Conservation (phyloP, 805 yeast species). For the Saccharomyces eubayanus region DNA sequence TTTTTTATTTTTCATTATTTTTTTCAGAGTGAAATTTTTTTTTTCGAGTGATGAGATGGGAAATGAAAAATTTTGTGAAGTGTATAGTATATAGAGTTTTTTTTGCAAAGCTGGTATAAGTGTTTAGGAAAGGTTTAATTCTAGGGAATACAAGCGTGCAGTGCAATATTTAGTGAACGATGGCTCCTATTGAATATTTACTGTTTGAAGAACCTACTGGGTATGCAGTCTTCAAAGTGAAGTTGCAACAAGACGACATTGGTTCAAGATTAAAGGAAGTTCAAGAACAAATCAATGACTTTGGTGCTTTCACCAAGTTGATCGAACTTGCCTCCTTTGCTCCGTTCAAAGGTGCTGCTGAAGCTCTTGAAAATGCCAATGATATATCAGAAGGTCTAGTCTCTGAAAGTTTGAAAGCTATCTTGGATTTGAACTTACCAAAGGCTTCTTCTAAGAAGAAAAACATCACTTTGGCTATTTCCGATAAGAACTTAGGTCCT, state of each 20-base stretch:
- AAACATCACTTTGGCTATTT: constrained; percentile 72
- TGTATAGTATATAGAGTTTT: neutral
- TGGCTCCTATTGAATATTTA: constrained; percentile 80
- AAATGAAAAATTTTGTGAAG: neutral
- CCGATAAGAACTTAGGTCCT: constrained; percentile 93
- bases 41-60: constrained; percentile 6
- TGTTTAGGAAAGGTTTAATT: neutral
- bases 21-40: constrained; percentile 4
- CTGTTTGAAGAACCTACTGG: constrained; percentile 98
- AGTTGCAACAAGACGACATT: constrained; percentile 86
- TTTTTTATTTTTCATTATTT: neutral
- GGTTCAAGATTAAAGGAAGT: constrained; percentile 90
- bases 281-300: constrained; percentile 80
- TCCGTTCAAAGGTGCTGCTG: constrained; percentile 99
- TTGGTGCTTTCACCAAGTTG: constrained; percentile 81
- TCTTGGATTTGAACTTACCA: constrained; percentile 87
- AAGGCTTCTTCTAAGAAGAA: constrained; percentile 51
- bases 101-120: neutral
- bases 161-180: constrained; percentile 14
- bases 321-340: constrained; percentile 91
- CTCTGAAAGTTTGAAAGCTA: constrained; percentile 81
- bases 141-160: constrained; percentile 1
- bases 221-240: constrained; percentile 91
- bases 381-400: constrained; percentile 96
- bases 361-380: constrained; percentile 96